Evolutionary conservation across 495 filamentous ascomycete species (phyloP).

Genomic region (Amphirosellinia nigrospora): DNA sequence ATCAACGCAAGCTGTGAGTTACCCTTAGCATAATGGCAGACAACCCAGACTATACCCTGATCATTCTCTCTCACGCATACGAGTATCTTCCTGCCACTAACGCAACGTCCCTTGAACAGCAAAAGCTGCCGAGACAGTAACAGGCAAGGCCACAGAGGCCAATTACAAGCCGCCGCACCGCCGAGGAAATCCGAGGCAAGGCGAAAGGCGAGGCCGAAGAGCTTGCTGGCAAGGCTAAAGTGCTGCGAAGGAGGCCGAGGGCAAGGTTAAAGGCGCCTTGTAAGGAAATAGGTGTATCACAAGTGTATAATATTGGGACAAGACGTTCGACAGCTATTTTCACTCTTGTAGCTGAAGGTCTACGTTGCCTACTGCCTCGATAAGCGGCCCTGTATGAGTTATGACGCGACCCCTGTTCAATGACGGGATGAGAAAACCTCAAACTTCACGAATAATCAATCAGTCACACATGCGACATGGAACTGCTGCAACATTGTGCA

Average conservation of each 20-base stretch:
- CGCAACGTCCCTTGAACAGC: conserved; percentile 37
- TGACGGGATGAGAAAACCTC: neutral
- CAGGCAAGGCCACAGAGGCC: conserved; percentile 38
- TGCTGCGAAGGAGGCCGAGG: conserved; percentile 35
- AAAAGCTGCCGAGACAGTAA: conserved; percentile 53
- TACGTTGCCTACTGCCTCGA: neutral
- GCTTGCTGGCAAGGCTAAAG: conserved; percentile 37
- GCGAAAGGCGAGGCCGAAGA: conserved; percentile 47
- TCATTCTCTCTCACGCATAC: too few relatives aligned
- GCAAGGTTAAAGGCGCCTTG: conserved; percentile 37
- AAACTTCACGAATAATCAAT: neutral
- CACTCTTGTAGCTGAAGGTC: conserved; percentile 4
- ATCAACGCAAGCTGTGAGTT: conserved; percentile 59
- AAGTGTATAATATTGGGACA: conserved; percentile 5
- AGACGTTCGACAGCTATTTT: neutral
- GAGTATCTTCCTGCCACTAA: neutral
- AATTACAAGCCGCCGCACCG: conserved; percentile 43
- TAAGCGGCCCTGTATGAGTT: conserved; percentile 25
- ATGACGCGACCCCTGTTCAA: conserved; percentile 23
- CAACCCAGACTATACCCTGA: neutral
- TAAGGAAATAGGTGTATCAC: conserved; percentile 16
- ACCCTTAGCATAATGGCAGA: neutral
- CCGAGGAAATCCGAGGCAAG: conserved; percentile 44
- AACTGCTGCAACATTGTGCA: neutral
- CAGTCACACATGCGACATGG: neutral